phyloP scores from a whole-genome alignment of 805 yeast genomes.

The Candida verbasci region DNA sequence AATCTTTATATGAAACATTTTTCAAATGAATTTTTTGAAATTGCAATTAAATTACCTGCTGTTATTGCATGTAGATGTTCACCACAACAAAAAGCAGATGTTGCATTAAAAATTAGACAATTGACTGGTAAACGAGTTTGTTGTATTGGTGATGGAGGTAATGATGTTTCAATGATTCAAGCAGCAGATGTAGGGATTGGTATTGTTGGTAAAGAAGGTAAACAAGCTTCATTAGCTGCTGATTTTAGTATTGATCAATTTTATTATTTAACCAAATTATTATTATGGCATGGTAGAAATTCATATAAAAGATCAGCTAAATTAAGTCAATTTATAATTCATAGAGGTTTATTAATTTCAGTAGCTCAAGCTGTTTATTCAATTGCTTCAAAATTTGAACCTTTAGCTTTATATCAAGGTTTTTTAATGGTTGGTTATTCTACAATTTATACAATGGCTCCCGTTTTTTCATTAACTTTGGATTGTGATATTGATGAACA shows the following conservation, averaged over 20 bases:
- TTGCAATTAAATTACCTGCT: conserved; percentile 77
- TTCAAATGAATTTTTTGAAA: conserved; percentile 68
- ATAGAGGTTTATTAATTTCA: conserved; percentile 89
- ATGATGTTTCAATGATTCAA: conserved; percentile 98
- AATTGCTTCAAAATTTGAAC: conserved; percentile 81
- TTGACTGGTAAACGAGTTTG: conserved; percentile 87
- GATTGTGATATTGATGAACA: conserved; percentile 90
- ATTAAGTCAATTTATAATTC: conserved; percentile 92
- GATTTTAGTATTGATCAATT: conserved; percentile 94
- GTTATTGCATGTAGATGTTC: conserved; percentile 99
- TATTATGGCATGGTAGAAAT: conserved; percentile 97
- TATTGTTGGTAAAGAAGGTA: conserved; percentile 97
- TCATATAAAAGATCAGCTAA: conserved; percentile 95
- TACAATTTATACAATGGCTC: conserved; percentile 96
- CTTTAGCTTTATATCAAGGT: conserved; percentile 91
- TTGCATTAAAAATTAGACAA: conserved; percentile 73
- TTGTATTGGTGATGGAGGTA: conserved; percentile 99
- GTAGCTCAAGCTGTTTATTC: conserved; percentile 95
- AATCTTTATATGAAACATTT: conserved; percentile 60
- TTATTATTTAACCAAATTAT: conserved; percentile 76
- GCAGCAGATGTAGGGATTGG: conserved; percentile 99
- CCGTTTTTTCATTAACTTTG: conserved; percentile 87
- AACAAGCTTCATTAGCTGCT: conserved; percentile 95
- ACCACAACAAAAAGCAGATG: conserved; percentile 97
- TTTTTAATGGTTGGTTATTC: conserved; percentile 99